Conservation (phyloP, 176 grass and related monocot species). For the Guadua angustifolia region DNA sequence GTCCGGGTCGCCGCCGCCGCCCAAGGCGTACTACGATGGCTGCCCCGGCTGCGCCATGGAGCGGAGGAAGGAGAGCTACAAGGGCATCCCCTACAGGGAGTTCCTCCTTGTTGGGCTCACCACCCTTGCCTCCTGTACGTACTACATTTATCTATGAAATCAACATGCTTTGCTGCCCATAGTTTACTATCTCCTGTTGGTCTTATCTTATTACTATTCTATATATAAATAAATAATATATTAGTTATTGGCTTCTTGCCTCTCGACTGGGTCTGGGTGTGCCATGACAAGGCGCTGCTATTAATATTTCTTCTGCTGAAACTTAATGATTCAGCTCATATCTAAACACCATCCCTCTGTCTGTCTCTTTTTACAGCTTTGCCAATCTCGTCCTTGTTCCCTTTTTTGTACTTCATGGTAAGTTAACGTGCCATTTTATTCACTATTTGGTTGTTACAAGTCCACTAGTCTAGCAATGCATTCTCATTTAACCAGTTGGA, state of each 20-base stretch:
- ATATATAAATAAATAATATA: too few relatives aligned
- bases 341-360: neutral
- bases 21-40: slow-evolving; percentile 42
- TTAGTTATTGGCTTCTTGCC: too few relatives aligned
- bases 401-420: slow-evolving; percentile 94
- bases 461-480: neutral
- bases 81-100: slow-evolving; percentile 60
- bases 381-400: slow-evolving; percentile 71
- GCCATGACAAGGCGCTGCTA: too few relatives aligned
- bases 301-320: too few relatives aligned
- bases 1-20: neutral
- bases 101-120: slow-evolving; percentile 52
- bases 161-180: too few relatives aligned
- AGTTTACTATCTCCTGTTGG: neutral
- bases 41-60: slow-evolving; percentile 66
- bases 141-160: too few relatives aligned
- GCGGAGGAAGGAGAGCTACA: slow-evolving; percentile 40
- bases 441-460: neutral
- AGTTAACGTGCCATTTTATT: slow-evolving; percentile 13
- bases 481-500: neutral
- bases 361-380: slow-evolving; percentile 58
- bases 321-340: neutral
- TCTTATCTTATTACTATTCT: neutral
- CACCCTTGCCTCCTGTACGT: slow-evolving; percentile 50
- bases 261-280: too few relatives aligned